Evolutionary conservation across 768 basidiomycete species (phyloP), one percentile per base, ranked within the genome.

Genomic region (Atractiella rhizophila): DNA sequence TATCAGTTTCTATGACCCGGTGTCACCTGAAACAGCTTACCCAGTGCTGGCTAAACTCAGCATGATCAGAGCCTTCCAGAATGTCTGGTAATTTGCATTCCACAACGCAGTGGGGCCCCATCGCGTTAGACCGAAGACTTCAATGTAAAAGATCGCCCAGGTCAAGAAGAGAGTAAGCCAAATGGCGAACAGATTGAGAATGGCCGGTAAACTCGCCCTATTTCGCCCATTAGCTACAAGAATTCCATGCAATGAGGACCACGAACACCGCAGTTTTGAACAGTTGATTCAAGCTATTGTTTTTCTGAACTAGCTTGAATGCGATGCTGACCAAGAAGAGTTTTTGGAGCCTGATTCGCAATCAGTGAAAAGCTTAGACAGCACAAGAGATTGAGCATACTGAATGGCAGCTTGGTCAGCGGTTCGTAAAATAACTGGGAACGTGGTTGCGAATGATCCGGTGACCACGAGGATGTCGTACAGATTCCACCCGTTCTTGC

Each of bases 181-280:
- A 1, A 96, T 66, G 2, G 71, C 67, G 45, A 91, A 66, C 54
- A 96, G 62, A 50, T 74, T 83, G 23, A 80, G 50, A 46, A 96
- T 85, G 19, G 73, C 74, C 0, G 81, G 80, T 35, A 91, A 61
- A 59, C 78, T 81, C 32, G 83, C 72, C 10, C 83, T 85, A 53
- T 29, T 16, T 7, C 18, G n/a, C 13, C 24, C 32, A 9, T 29
- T 13, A 35, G 30, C 28, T 6, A 38, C 40, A 23, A 37, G 31
- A 40, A n/a, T 43, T 18, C 18, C 28, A 30, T 35, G 42, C 13
- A 11, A 19, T 24, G 4, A 18, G 10, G 23, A 16, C 5, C 8
- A 66, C 83, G 37, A 64, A 88, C 82, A 79, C 69, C 5, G 80
- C 78, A 15, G 83, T 91, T 63, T 94, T 94, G 68, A 94, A 94